Evolutionary conservation across 495 filamentous ascomycete species (phyloP).

Genomic region (Patellaria atrata): DNA sequence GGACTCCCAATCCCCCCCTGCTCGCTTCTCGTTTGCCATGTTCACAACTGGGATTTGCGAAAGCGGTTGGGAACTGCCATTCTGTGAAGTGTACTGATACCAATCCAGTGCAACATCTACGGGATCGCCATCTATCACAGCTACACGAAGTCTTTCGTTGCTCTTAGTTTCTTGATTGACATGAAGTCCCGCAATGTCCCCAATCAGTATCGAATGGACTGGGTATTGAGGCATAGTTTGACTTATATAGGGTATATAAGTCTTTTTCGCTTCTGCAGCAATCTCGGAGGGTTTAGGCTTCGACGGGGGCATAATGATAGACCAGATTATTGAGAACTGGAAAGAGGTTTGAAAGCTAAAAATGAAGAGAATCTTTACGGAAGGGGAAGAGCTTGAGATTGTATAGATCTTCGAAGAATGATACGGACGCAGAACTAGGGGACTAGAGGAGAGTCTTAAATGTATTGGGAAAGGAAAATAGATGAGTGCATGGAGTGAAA

Average conservation of each 20-base stretch:
- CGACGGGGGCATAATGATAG: conserved; percentile 39
- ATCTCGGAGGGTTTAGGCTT: conserved; percentile 56
- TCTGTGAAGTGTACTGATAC: conserved; percentile 23
- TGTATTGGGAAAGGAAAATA: too few species aligned
- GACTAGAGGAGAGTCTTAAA: too few species aligned
- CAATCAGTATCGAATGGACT: conserved; percentile 33
- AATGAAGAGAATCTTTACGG: too few species aligned
- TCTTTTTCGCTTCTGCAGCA: conserved; percentile 51
- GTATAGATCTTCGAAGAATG: too few species aligned
- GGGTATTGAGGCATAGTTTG: conserved; percentile 36
- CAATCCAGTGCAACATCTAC: conserved; percentile 54
- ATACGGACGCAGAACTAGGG: too few species aligned
- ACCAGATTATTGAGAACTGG: background rate
- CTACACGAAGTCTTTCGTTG: conserved; percentile 29
- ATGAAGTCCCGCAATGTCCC: conserved; percentile 23
- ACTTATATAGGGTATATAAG: conserved; percentile 45
- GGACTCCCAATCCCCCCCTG: conserved; percentile 67
- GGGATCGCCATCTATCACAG: conserved; percentile 47
- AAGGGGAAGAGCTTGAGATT: too few species aligned
- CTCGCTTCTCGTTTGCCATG: conserved; percentile 57
- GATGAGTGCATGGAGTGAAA: too few species aligned
- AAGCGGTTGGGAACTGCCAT: conserved; percentile 13
- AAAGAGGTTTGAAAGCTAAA: too few species aligned
- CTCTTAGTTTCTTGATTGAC: conserved; percentile 13
- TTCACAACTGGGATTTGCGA: conserved; percentile 52